Evolutionary conservation across 2,329 filamentous ascomycete species (phyloP), one percentile per base, ranked within the genome.

Genomic region (Trichoderma brevicompactum): DNA sequence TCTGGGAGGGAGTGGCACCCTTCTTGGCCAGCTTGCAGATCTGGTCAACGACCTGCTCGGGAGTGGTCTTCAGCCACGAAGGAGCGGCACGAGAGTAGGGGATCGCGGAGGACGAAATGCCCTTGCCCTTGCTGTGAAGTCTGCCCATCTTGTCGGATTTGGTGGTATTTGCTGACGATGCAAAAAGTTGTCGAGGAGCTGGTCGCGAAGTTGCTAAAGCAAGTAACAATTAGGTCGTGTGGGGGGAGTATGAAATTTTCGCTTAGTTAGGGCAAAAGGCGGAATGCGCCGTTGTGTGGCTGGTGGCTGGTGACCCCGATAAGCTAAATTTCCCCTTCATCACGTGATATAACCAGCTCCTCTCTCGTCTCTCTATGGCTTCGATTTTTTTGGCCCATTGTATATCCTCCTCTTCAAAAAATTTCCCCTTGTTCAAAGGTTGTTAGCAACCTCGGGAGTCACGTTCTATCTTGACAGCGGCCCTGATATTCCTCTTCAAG

Each of bases 91-190:
- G 94, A 74, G 92, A 97, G 90, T 98, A 99, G 79, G 96, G 95
- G 83, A 98, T 85, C 78, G 95, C 92, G 70, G 92, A 97, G 84
- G 92, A 84, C 74, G 92, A 93, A 85, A 99, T 99, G 83, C 95
- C 96, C 92, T 98, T 98, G 86, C 95, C 94, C 79, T 97, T 97
- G 88, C 87, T 92, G 90, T 99, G 96, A 90, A 98, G 90, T 87
- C 94, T 90, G 90, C 94, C 92, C 92, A 96, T 96, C 74, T 82
- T 91, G 82, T 77, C 80, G 79, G 79, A 74, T 66, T 77, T 76
- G 59, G 75, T 77, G 72, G 74, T 75, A 75, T 71, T 72, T 78
- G 49, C 74, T 75, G 75, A 69, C 67, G 72, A 71, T 75, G 71
- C 67, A 72, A 73, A 70, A 68, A 69, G 66, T 72, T 74, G 70